Evolutionary conservation across 1,284 basidiomycete genomes (phyloP), one percentile per base, ranked within the genome.

Genomic region (Vanrija sp.): DNA sequence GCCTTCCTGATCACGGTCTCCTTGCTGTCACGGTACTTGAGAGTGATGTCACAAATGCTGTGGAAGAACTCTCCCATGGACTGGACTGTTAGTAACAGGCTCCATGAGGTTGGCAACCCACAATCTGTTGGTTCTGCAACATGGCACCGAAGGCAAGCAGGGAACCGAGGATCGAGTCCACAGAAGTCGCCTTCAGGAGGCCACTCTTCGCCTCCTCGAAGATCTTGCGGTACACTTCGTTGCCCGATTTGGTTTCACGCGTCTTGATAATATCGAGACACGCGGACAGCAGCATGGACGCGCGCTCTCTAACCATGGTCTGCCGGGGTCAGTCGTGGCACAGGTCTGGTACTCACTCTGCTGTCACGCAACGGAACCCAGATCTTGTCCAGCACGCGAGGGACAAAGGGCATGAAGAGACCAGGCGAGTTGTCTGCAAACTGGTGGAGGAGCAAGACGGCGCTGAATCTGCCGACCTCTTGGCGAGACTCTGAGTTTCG

Each of bases 31-130:
- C 86, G 86, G 78, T 92, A 93, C 41, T 84, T 84, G 43, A 98
- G 80, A 47, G 98, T 92, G 62, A 90, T 86, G 60, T 98, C 94
- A 59, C 92, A 92, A 9, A 89, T 88, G 61, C 89, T 86, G 45
- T 88, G 77, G 68, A 93, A 97, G 45, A 86, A 88, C 59, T 95
- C 89, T 63, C 84, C 85, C 92, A 98, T 95, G 65, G 95, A 97
- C 89, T 93, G 63, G 14, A 49, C 46, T 47, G 51, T 52, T 41
- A 50, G 45, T 8, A 3, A 10, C 10, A 2, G 5, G 25, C 7
- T 16, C 16, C 3, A 27, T 7, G 9, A 25, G 4, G 20, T n/a
- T n/a, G n/a, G 14, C 9, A 19, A 64, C 80, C 64, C 59, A 93
- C 92, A 82, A 93, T 90, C 62, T 92, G 91, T 35, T 92, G 94